Evolutionary conservation across 2,329 filamentous ascomycete species (phyloP), one percentile per base, ranked within the genome.

Genomic region (Paecilomyces formosus): DNA sequence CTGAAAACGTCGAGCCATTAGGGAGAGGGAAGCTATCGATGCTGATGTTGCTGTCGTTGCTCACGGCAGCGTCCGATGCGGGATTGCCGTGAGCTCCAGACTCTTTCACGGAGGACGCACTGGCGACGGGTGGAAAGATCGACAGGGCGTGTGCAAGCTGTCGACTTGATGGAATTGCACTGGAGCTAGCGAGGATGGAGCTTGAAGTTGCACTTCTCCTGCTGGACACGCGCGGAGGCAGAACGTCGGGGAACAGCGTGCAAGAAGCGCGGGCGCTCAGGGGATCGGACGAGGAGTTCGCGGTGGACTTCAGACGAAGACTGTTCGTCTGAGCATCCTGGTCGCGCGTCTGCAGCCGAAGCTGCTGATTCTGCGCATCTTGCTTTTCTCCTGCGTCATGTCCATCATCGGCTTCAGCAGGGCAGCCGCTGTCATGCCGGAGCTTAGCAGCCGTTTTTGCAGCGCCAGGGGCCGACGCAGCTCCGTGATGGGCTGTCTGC

Each of bases 191-290:
- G 58, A 60, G n/a, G 60, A 54, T 12, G 60, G 58, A 39, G 54
- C 35, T 50, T 53, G 55, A 39, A 64, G 18, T 66, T 63, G 22
- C n/a, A 18, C n/a, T 65, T 53, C 63, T 65, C 53, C 63, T 69
- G 58, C 66, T 73, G 6, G 71, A 70, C 9, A 65, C 61, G 8
- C 70, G 70, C 22, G 70, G 66, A 45, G 72, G 66, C 52, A 68
- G 61, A 21, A 68, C 64, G 54, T 72, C 68, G 18, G 72, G 72
- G 57, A 73, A 72, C 21, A 73, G 39, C 13, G 39, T 9, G n/a
- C 39, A n/a, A 18, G 39, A 45, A 45, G 39, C 39, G n/a, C 39
- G 39, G 15, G 18, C 39, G 39, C 13, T 45, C 39, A 45, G 39
- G 35, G 8, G 39, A 45, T 45, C 13, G 35, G 15, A 13, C 15